phyloP scores from a whole-genome alignment of 1,284 basidiomycete species.

The Xerocomus minutiporus region DNA sequence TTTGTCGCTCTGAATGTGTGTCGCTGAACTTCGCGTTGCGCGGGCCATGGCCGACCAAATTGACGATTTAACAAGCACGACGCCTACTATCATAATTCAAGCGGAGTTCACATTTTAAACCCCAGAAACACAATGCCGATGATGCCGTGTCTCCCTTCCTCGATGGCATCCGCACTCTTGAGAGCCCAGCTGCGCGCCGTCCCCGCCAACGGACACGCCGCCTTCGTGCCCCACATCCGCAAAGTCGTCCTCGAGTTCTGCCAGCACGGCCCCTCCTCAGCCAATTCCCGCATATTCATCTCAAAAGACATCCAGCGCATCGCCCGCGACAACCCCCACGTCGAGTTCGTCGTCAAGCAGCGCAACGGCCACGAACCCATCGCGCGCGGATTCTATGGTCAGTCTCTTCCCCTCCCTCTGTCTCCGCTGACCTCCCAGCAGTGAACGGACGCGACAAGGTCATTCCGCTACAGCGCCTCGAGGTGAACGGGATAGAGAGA shows the following conservation, averaged over 20 bases:
- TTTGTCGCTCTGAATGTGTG: constrained; percentile 34
- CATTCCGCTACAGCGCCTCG: constrained; percentile 64
- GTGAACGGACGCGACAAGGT: constrained; percentile 81
- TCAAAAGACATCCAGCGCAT: constrained; percentile 56
- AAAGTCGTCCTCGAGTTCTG: constrained; percentile 85
- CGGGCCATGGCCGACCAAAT: constrained; percentile 47
- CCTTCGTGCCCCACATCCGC: constrained; percentile 69
- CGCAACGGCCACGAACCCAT: constrained; percentile 70
- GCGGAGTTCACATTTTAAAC: constrained; percentile 16
- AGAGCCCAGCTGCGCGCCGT: constrained; percentile 57
- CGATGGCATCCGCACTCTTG: constrained; percentile 43
- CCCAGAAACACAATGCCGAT: constrained; percentile 13
- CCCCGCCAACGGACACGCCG: constrained; percentile 65
- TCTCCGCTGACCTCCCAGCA: constrained; percentile 30
- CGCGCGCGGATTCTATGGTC: constrained; percentile 73
- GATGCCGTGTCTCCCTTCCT: constrained; percentile 7
- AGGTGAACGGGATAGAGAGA: constrained; percentile 65
- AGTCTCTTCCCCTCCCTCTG: constrained; percentile 14
- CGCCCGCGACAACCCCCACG: constrained; percentile 70
- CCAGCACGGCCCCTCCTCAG: constrained; percentile 72
- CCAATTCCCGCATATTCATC: constrained; percentile 65
- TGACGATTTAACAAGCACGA: constrained; percentile 21
- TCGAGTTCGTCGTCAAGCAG: constrained; percentile 75
- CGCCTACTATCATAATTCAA: constrained; percentile 19
- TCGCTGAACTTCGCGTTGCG: constrained; percentile 59